These are phyloP conservation scores for Saccharomycopsis fibuligera DNA, from an alignment of 805 yeast genomes.

Conservation along the genomic window DNA sequence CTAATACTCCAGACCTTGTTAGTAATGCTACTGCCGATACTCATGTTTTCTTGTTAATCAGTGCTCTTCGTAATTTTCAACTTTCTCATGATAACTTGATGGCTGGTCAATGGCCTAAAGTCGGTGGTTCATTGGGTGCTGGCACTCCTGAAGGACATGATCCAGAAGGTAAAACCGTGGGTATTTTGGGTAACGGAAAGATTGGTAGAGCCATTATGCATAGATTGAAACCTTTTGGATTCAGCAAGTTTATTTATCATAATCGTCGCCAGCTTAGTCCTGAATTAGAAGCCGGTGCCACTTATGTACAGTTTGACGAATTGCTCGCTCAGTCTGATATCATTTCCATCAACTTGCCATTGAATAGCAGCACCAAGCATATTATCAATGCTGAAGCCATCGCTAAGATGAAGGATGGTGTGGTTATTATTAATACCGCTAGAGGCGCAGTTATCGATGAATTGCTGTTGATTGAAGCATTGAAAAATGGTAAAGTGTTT, in stretches of 20 bases:
- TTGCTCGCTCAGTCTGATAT: constrained; percentile 60
- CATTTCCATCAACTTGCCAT: constrained; percentile 69
- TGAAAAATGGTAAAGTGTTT: constrained; percentile 59
- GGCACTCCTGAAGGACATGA: constrained; percentile 65
- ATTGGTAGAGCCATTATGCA: constrained; percentile 78
- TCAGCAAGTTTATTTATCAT: constrained; percentile 61
- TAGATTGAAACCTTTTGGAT: constrained; percentile 72
- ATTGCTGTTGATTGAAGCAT: constrained; percentile 44
- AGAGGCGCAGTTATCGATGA: constrained; percentile 83
- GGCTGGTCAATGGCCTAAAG: constrained; percentile 55
- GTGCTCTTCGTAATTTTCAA: constrained; percentile 64
- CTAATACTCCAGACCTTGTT: constrained; percentile 61
- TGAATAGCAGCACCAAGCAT: constrained; percentile 67
- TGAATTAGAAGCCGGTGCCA: constrained; percentile 63
- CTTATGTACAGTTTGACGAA: constrained; percentile 67
- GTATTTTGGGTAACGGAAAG: constrained; percentile 85
- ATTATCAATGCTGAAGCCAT: constrained; percentile 55
- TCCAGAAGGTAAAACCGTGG: constrained; percentile 70
- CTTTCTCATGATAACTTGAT: constrained; percentile 47
- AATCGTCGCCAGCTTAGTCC: constrained; percentile 55
- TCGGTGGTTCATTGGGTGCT: constrained; percentile 47
- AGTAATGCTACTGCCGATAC: constrained; percentile 69
- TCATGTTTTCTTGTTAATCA: constrained; percentile 54
- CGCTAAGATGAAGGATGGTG: constrained; percentile 70
- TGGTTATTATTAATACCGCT: constrained; percentile 67